Base-by-base conservation (phyloP, 2,329 filamentous ascomycete species). In the Saccharata proteae region DNA sequence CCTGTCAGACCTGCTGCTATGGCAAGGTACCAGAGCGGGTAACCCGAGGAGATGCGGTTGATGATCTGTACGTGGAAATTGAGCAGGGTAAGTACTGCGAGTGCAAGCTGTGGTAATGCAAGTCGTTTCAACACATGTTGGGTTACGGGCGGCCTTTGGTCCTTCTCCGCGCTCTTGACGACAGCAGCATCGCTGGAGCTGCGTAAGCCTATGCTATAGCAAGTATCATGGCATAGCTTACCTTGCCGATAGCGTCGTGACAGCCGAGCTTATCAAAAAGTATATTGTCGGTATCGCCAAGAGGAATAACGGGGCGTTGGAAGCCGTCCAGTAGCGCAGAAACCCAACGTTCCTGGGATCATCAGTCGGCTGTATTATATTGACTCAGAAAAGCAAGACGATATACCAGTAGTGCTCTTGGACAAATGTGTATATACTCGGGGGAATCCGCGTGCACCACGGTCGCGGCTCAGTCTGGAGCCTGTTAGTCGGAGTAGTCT, bases 21-120 rank as follows among this genome's bases (percentile, higher is more conserved):
- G 65, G 79, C 83, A 65, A 80, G 77, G 51, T 93, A 90, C 84
- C 85, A 94, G 12, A 90, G 57, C 1, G 85, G 81, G 54, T 88
- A 93, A 0, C 77, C 88, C 0, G 86, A 93, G 2, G 83, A 79
- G 11, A 98, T 68, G 15, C 90, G 74, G 26, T 80, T 93, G 46
- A 96, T 79, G 43, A 98, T 92, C 56, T 98, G 90, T 16, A 94
- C 80, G 50, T 98, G 90, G 49, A 92, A 93, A 40, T 64, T 83
- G 9, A 77, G 83, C 13, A 86, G 55, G 13, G 84, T 81, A 37
- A 88, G 54, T 3, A 71, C 38, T 2, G 79, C 77, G 12, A 98
- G 63, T 3, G 86, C 35, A 1, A 80, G 55, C 54, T 98, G 88
- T 4, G 74, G 70, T 3, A 77, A 56, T 1, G 83, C 83, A 38